Evolutionary conservation across 495 filamentous ascomycete genomes (phyloP).

Genomic region (Aspergillus olivimuriae): DNA sequence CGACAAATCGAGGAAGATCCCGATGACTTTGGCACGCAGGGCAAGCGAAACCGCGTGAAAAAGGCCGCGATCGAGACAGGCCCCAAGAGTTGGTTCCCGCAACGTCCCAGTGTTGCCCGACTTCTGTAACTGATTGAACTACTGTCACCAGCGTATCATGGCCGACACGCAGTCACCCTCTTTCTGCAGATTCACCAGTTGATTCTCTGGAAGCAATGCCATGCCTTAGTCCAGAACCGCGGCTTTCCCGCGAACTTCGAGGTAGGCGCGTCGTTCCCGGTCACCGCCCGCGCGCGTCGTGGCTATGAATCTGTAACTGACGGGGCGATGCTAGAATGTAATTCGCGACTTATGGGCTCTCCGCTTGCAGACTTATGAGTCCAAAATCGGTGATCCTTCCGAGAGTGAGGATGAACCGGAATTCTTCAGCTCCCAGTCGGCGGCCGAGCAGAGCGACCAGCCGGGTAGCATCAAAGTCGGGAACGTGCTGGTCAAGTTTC

Average conservation of each 20-base stretch:
- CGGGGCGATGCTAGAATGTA: constrained; percentile 31
- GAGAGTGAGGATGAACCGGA: constrained; percentile 30
- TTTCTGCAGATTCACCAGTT: constrained; percentile 81
- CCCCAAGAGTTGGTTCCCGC: constrained; percentile 46
- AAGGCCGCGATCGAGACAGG: constrained; percentile 47
- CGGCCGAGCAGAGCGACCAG: constrained; percentile 21
- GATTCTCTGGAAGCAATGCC: constrained; percentile 70
- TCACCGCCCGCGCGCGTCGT: no score
- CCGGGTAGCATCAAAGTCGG: constrained; percentile 19
- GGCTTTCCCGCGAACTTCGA: constrained; percentile 60
- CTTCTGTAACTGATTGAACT: no score
- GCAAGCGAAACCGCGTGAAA: constrained; percentile 51
- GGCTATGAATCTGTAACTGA: background rate
- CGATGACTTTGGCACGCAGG: constrained; percentile 64
- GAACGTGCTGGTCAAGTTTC: constrained; percentile 32
- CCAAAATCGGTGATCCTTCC: constrained; percentile 28
- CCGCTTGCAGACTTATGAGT: constrained; percentile 46
- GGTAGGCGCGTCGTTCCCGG: constrained; percentile 28
- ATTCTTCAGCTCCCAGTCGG: constrained; percentile 48
- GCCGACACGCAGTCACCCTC: constrained; percentile 62
- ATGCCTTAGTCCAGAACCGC: constrained; percentile 54
- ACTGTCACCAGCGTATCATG: constrained; percentile 54
- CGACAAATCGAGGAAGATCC: constrained; percentile 62
- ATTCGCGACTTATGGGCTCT: constrained; percentile 67
- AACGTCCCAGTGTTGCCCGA: no score